Evolutionary conservation across 371 early-diverging fungal genomes (phyloP).

Genomic region (Apophysomyces elegans): DNA sequence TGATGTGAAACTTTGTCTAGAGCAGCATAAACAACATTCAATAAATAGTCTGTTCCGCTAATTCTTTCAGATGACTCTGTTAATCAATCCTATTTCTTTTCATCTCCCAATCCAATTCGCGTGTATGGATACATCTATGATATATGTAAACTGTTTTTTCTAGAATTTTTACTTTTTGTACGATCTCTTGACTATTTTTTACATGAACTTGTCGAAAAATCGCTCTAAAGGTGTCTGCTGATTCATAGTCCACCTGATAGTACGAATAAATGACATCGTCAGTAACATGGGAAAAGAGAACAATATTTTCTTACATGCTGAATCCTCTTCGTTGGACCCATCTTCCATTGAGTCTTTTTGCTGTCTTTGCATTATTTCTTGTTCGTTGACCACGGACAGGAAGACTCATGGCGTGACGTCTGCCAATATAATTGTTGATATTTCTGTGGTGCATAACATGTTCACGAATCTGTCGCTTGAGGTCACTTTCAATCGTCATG

Average conservation of each 20-base stretch:
- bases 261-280: neutral
- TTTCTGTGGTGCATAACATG: constrained; percentile 82
- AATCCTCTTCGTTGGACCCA: constrained; percentile 55
- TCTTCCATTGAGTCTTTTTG: constrained; percentile 83
- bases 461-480: constrained; percentile 78
- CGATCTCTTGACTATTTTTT: constrained; percentile 1
- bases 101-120: too few species aligned
- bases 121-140: too few species aligned
- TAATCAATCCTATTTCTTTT: too few species aligned
- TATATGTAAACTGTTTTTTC: too few species aligned
- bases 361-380: constrained; percentile 86
- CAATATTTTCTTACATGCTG: constrained; percentile 32
- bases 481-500: constrained; percentile 92
- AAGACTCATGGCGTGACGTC: constrained; percentile 83
- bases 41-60: too few species aligned
- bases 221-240: constrained; percentile 37
- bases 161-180: too few species aligned
- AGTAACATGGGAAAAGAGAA: neutral
- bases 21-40: too few species aligned
- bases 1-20: too few species aligned
- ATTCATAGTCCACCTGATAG: constrained; percentile 29
- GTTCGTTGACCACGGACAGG: constrained; percentile 94
- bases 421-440: constrained; percentile 85
- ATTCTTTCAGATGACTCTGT: too few species aligned
- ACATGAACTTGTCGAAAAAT: constrained; percentile 41